phyloP scores from a whole-genome alignment of 2,329 filamentous ascomycete species.

The Akanthomyces lecanii region DNA sequence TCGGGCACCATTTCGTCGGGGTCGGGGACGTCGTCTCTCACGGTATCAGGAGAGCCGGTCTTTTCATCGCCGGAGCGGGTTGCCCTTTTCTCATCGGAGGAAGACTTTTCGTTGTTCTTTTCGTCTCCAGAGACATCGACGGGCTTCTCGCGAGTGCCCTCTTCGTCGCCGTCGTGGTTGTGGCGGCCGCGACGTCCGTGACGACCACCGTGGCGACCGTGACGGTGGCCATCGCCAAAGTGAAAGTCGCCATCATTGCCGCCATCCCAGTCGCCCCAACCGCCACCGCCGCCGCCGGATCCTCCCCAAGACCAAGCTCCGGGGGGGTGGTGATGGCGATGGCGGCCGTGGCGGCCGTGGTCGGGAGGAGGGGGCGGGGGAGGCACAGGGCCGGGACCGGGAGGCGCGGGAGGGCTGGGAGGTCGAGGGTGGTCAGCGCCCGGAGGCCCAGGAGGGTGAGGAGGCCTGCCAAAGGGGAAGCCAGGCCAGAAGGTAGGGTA shows the following conservation, averaged over 20 bases:
- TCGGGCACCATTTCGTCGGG: slow-evolving; percentile 32
- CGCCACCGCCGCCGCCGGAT: slow-evolving; percentile 5
- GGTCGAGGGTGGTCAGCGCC: slow-evolving; percentile 19
- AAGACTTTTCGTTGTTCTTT: slow-evolving; percentile 20
- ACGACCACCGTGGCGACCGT: slow-evolving; percentile 18
- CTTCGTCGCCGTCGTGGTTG: slow-evolving; percentile 19
- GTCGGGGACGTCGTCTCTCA: slow-evolving; percentile 27
- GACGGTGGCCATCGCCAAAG: slow-evolving; percentile 10
- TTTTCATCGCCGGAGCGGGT: slow-evolving; percentile 27
- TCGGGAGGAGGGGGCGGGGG: slow-evolving; percentile 9
- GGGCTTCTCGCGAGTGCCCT: slow-evolving; percentile 21
- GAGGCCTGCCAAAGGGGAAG: slow-evolving; percentile 30
- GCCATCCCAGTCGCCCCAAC: not conserved
- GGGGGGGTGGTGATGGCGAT: slow-evolving; percentile 21
- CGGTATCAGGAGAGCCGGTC: slow-evolving; percentile 33
- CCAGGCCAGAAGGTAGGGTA: slow-evolving; percentile 27
- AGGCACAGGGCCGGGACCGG: not conserved
- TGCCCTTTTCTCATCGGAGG: slow-evolving; percentile 22
- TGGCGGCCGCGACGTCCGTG: slow-evolving; percentile 19
- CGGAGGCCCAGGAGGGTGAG: slow-evolving; percentile 15
- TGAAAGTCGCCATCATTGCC: slow-evolving; percentile 14
- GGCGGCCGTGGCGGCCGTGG: slow-evolving; percentile 16
- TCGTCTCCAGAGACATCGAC: slow-evolving; percentile 23
- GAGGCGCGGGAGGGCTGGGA: slow-evolving; percentile 17
- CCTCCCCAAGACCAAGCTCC: slow-evolving; percentile 16